A percentile compares a stretch with the other conserved stretches of the same genome.
These are phyloP conservation scores for Sporothrix luriei DNA, from an alignment of 2,329 filamentous ascomycete genomes.

Conservation along the genomic window DNA sequence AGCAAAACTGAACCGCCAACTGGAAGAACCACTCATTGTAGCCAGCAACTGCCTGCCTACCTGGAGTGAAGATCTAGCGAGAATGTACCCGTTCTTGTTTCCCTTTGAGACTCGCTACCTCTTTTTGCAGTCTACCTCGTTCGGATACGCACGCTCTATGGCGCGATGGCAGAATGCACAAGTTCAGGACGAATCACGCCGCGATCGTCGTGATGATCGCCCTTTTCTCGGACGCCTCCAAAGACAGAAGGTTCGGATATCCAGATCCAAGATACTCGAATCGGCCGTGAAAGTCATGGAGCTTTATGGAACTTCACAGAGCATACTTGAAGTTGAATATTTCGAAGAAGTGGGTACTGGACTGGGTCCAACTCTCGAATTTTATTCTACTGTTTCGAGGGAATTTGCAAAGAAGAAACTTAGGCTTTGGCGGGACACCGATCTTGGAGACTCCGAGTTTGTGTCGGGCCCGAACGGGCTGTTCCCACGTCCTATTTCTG, in stretches of 20 bases:
- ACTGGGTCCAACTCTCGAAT: slow-evolving; percentile 91
- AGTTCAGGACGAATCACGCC: slow-evolving; percentile 74
- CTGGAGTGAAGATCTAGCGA: slow-evolving; percentile 94
- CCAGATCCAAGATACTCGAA: slow-evolving; percentile 89
- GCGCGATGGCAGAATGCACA: slow-evolving; percentile 94
- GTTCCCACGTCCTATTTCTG: slow-evolving; percentile 88
- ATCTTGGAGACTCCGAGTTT: slow-evolving; percentile 72
- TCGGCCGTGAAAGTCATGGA: slow-evolving; percentile 99
- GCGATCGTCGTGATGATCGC: slow-evolving; percentile 84
- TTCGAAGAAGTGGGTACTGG: slow-evolving; percentile 98
- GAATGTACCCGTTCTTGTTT: slow-evolving; percentile 94
- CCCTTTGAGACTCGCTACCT: slow-evolving; percentile 96
- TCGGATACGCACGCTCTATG: slow-evolving; percentile 97
- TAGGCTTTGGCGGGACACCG: slow-evolving; percentile 93
- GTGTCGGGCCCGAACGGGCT: slow-evolving; percentile 82
- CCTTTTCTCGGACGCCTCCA: slow-evolving; percentile 90
- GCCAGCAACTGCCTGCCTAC: slow-evolving; percentile 93
- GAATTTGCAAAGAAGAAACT: slow-evolving; percentile 98
- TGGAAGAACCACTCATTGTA: slow-evolving; percentile 95
- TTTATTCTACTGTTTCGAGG: slow-evolving; percentile 95
- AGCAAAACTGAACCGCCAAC: slow-evolving; percentile 92
- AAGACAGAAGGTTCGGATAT: slow-evolving; percentile 97
- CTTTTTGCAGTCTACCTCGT: slow-evolving; percentile 96
- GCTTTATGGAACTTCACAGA: slow-evolving; percentile 93
- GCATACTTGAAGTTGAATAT: slow-evolving; percentile 95